These are phyloP conservation scores for Nannochloropsis salina DNA, from an alignment of 108 stramenopile genomes.

Conservation along the genomic window DNA sequence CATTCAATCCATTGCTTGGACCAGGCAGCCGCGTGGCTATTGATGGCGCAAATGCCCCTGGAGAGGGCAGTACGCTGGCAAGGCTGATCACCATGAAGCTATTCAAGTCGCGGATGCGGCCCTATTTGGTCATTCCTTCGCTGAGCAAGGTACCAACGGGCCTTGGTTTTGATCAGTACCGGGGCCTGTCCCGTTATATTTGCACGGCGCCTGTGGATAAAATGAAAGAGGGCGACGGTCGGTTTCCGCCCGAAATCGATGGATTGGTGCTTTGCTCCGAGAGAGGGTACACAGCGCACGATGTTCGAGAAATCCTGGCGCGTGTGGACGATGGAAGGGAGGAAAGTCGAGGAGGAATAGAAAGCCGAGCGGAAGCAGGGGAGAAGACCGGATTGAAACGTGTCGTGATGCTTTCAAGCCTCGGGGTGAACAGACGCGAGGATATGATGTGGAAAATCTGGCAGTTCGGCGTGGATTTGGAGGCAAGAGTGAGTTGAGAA, in stretches of 20 bases:
- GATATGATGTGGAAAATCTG: background rate
- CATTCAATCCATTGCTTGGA: background rate
- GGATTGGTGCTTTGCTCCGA: background rate
- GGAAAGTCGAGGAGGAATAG: background rate
- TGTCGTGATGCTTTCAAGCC: conserved; percentile 2
- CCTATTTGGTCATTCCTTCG: background rate
- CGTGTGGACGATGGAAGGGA: background rate
- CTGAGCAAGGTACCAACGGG: background rate
- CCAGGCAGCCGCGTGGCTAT: background rate
- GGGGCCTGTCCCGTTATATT: background rate
- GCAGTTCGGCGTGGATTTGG: background rate
- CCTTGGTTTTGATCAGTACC: background rate
- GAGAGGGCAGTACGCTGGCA: background rate
- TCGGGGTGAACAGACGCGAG: background rate
- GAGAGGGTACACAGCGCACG: background rate
- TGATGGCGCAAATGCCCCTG: background rate
- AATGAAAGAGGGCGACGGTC: background rate
- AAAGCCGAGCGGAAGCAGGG: background rate
- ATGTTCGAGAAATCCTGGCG: background rate
- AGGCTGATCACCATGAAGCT: conserved; percentile 8
- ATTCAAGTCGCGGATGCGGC: conserved; percentile 6
- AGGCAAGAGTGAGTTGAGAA: background rate
- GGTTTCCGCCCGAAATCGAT: background rate
- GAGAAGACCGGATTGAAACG: background rate
- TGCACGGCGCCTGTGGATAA: background rate